These are phyloP conservation scores for Kluyveromyces dobzhanskii DNA, from an alignment of 805 yeast genomes.

Conservation along the genomic window DNA sequence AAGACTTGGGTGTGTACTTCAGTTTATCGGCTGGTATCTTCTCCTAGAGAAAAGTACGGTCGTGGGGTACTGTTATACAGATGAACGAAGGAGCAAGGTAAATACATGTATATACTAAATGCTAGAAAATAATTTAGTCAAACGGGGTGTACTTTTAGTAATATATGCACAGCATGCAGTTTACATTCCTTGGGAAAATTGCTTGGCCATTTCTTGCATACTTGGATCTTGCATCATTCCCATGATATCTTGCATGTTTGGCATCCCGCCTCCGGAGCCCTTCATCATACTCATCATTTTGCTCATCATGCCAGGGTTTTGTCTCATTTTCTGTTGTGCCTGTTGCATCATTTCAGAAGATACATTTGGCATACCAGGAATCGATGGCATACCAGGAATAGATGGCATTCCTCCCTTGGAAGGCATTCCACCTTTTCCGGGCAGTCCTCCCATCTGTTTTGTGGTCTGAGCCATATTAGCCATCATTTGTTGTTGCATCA, in stretches of 20 bases:
- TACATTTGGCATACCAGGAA: slow-evolving; percentile 42
- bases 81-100: too few relatives aligned
- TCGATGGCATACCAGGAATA: slow-evolving; percentile 52
- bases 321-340: slow-evolving; percentile 56
- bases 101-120: too few relatives aligned
- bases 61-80: too few relatives aligned
- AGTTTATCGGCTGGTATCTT: too few relatives aligned
- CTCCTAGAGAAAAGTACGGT: too few relatives aligned
- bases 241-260: slow-evolving; percentile 60
- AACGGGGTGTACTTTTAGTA: too few relatives aligned
- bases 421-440: slow-evolving; percentile 30
- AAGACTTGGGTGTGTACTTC: too few relatives aligned
- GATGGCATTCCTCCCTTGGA: slow-evolving; percentile 40
- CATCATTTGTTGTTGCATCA: slow-evolving; percentile 91
- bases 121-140: too few relatives aligned
- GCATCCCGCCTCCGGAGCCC: slow-evolving; percentile 55
- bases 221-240: slow-evolving; percentile 44
- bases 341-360: slow-evolving; percentile 36
- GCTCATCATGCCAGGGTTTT: slow-evolving; percentile 70
- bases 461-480: slow-evolving; percentile 81
- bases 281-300: slow-evolving; percentile 67
- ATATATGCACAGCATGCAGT: too few relatives aligned
- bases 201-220: slow-evolving; percentile 42
- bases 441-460: slow-evolving; percentile 33
- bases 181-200: slow-evolving; percentile 34